Evolutionary conservation across 495 filamentous ascomycete species (phyloP), one percentile per base, ranked within the genome.

Genomic region (Rusavskia elegans): DNA sequence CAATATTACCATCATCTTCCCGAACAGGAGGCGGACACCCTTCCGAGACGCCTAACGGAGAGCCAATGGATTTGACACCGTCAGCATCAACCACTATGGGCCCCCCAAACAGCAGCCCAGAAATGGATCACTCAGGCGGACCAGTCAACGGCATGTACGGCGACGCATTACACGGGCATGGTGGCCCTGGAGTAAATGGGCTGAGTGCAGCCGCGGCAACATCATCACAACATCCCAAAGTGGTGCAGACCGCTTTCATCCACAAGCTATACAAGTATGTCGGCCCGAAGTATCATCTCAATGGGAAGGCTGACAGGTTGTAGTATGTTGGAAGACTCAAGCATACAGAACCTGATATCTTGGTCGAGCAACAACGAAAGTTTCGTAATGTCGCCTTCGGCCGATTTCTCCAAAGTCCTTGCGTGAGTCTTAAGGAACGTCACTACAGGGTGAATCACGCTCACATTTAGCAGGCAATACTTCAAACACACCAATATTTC

Each of bases 401-500:
- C 84, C 56, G 92, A 97, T 62, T 98, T 98, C 68, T 96, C 92
- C 53, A 97, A 96, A 78, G 92, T 96, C 52, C 78, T 98, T 63
- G 84, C 90, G 92, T 98, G 73, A 61, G 86, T 77, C 19, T 40
- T 44, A 29, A n/a, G n/a, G n/a, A n/a, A 32, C 5, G 32, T 25
- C 32, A 21, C 20, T 42, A 11, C 25, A 27, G 37, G 17, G 7
- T 6, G 16, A 23, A 42, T n/a, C 1, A 38, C 39, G 35, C 19
- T 50, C 42, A 62, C 51, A 62, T 50, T n/a, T 44, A 27, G 8
- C 61, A 84, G 81, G 53, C 80, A 94, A 80, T 98, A 98, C 66
- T 98, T 98, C 67, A 98, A 98, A 63, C 92, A 98, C 66, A 98
- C 92, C 54, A 98, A 98, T 63, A 93, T 97, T 51, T 96, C 92